Conservation (phyloP, 169 alveolate genomes). For the Eimeria necatrix region DNA sequence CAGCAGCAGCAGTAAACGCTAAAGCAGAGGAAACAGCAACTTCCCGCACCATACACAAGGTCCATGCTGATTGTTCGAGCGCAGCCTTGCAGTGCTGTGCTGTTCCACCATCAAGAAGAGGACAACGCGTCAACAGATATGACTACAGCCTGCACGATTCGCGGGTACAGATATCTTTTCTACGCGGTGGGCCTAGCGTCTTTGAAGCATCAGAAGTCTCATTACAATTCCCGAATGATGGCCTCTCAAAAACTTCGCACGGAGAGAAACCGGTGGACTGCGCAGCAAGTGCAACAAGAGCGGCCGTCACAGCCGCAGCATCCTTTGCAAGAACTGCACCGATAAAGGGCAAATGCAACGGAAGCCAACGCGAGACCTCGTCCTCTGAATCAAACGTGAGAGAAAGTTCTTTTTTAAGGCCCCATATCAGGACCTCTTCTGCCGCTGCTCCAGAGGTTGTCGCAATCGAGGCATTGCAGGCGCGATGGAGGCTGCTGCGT, state of each 20-base stretch:
- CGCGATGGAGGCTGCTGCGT: constrained; percentile 61
- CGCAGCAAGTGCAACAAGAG: background rate
- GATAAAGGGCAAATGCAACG: background rate
- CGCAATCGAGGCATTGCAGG: constrained; percentile 18
- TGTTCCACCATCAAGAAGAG: background rate
- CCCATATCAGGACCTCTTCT: background rate
- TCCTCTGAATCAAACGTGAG: no score
- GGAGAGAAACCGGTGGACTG: background rate
- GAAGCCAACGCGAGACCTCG: background rate
- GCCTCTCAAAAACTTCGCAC: background rate
- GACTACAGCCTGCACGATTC: background rate
- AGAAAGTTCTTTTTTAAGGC: no score
- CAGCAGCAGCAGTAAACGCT: background rate
- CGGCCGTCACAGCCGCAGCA: background rate
- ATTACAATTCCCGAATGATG: background rate
- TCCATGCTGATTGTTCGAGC: no score
- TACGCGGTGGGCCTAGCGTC: constrained; percentile 50
- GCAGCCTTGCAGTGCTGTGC: background rate
- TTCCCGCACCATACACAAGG: background rate
- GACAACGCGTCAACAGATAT: background rate
- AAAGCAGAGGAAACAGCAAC: background rate
- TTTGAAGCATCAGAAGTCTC: constrained; percentile 30
- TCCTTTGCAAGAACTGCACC: background rate
- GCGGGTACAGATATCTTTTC: background rate
- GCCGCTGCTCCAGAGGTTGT: background rate